phyloP scores from a whole-genome alignment of 805 yeast genomes.

The Teunomyces stri region DNA sequence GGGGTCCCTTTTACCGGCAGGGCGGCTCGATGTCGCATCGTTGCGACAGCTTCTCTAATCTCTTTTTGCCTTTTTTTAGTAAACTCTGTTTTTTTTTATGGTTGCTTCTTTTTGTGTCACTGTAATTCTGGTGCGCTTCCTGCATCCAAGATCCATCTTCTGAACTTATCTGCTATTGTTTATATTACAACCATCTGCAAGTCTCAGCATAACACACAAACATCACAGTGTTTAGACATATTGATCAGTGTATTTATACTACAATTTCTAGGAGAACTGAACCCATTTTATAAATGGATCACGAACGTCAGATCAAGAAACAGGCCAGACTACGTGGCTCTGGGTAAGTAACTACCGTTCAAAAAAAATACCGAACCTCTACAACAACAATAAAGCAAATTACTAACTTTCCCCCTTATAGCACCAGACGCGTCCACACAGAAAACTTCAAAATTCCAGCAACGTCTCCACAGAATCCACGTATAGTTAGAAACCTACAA shows the following conservation, averaged over 20 bases:
- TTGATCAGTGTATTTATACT: background rate
- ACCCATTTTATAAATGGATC: constrained; percentile 6
- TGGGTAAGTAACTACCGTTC: constrained; percentile 32
- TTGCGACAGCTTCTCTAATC: background rate
- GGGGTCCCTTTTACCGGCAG: no score
- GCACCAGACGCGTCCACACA: constrained; percentile 16
- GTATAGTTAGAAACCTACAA: constrained; percentile 15
- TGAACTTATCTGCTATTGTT: constrained; percentile 1
- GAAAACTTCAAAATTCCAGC: constrained; percentile 15
- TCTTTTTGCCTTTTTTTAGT: background rate
- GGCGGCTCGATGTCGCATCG: background rate
- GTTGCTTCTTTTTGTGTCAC: background rate
- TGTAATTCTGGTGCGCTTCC: background rate
- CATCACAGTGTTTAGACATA: background rate
- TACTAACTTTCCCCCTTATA: constrained; percentile 14
- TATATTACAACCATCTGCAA: background rate
- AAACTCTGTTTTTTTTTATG: background rate
- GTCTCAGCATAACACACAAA: background rate
- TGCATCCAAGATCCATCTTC: background rate
- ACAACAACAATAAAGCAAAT: background rate
- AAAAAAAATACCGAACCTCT: background rate
- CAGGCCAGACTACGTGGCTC: constrained; percentile 40
- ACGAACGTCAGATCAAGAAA: constrained; percentile 15
- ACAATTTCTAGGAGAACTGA: background rate
- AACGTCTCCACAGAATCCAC: constrained; percentile 6